These are phyloP conservation scores for Daedaleopsis nitida DNA, from an alignment of 768 basidiomycete genomes.

Conservation along the genomic window DNA sequence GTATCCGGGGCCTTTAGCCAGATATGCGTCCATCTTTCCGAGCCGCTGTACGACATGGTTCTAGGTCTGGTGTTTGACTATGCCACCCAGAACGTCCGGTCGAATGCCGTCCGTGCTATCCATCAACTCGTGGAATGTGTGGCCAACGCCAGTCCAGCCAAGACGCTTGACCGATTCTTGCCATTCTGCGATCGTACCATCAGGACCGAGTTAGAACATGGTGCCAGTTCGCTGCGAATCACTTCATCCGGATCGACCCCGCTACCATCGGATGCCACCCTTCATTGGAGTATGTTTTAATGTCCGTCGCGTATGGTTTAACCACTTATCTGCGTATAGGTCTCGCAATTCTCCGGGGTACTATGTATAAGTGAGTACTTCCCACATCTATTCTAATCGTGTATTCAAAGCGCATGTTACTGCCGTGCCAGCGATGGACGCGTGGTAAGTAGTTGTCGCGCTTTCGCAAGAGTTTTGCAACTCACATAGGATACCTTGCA, in stretches of 20 bases:
- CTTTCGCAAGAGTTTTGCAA: background rate
- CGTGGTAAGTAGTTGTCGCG: conserved; percentile 44
- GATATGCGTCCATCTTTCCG: conserved; percentile 75
- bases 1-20: conserved; percentile 76
- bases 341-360: conserved; percentile 74
- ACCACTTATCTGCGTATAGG: conserved; percentile 41
- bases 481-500: conserved; percentile 30
- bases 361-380: conserved; percentile 70
- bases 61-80: conserved; percentile 85
- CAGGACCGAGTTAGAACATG: conserved; percentile 75
- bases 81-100: conserved; percentile 75
- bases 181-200: conserved; percentile 74
- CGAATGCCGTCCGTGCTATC: conserved; percentile 85
- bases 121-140: conserved; percentile 86
- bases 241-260: conserved; percentile 66
- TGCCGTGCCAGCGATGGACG: conserved; percentile 46
- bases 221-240: conserved; percentile 74
- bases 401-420: background rate
- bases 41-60: conserved; percentile 75
- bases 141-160: conserved; percentile 75
- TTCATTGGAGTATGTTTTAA: conserved; percentile 76
- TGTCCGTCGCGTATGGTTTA: background rate
- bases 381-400: background rate
- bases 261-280: conserved; percentile 77
- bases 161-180: conserved; percentile 79